Base-by-base conservation (phyloP, 352 stramenopile genomes). In the Globisporangium canariense region DNA sequence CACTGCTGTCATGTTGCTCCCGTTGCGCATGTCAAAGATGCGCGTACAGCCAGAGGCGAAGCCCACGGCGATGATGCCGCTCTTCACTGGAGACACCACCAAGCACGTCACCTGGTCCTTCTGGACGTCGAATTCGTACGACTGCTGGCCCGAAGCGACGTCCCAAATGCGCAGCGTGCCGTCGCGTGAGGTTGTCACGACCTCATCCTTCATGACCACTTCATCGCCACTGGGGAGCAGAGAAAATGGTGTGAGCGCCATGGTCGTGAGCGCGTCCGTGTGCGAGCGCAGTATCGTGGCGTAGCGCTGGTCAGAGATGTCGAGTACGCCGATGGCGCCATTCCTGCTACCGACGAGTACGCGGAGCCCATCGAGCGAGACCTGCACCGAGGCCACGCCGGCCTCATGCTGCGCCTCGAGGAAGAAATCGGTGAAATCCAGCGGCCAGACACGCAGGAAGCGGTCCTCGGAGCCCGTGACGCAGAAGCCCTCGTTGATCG, bases 351-450 rank as follows among this genome's bases (percentile, higher is more conserved):
- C 87, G 1, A 96, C 86, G 7, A 93, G 55, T 0, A 97, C 77
- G 56, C 81, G 78, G 46, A 96, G 80, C 0, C 92, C 90, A 43
- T 97, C 90, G 6, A 60, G 60, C 1, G 84, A 94, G 2, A 97
- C 76, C 60, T 92, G 77, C 8, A 91, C 74, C 7, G 67, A 76
- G 5, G 67, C 69, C 4, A 98, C 88, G 0, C 79, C 59, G 1
- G 75, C 75, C 46, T 97, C 88, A 56, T 97, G 88, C 22, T 89
- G 74, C 20, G 89, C 92, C 69, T 98, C 92, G 32, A 98, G 68
- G 65, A 97, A 94, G 67, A 94, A 98, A 67, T 97, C 89, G 14
- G 79, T 79, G 61, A 98, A 98, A 70, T 97, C 91, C 1, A 97
- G 70, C 9, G 92, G 89, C 92, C 92, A 98, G 60, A 98, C 84